Base-by-base conservation (phyloP, 2,329 filamentous ascomycete genomes). In the Hypoxylon sp. region DNA sequence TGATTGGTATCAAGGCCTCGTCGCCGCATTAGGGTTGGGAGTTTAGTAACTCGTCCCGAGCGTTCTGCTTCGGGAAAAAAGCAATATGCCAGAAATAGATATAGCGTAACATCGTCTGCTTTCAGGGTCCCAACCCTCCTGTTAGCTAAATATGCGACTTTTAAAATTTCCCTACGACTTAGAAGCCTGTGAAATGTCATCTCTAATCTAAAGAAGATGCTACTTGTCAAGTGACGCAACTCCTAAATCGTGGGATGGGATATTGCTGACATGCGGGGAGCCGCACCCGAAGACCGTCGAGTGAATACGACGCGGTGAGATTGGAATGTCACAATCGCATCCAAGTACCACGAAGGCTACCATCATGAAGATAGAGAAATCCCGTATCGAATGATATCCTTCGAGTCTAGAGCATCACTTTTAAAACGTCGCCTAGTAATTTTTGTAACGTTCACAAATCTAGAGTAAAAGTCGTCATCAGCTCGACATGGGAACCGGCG, bases 31-130 rank as follows among this genome's bases (percentile, higher is more conserved):
- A 24, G 57, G 62, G 47, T 65, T 62, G 42, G 50, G 26, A 66
- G 26, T 39, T 64, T 67, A 44, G 56, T 51, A 59, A 37, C 24
- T 50, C 59, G 51, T 60, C 63, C 63, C 60, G 60, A 56, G 44
- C 31, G 19, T 61, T 53, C 57, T 69, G 56, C 52, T 65, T 62
- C 60, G 63, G 59, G 66, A 65, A 66, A 64, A 64, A 58, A 35
- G 46, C 60, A 57, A 65, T 67, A 56, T 53, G 31, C 63, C 52
- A 62, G 63, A 69, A 69, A 69, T 69, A 71, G 66, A 67, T 50
- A 26, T 26, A 63, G 60, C 59, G 66, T 71, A 9, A 71, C 66
- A 65, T 67, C 48, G 63, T 62, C 50, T 31, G 33, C 59, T 61
- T 55, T 52, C 50, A 66, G 68, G 62, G 62, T 63, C 58, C 47